Evolutionary conservation across 2,329 filamentous ascomycete species (phyloP), one percentile per base, ranked within the genome.

Genomic region (Mollisia scopiformis): DNA sequence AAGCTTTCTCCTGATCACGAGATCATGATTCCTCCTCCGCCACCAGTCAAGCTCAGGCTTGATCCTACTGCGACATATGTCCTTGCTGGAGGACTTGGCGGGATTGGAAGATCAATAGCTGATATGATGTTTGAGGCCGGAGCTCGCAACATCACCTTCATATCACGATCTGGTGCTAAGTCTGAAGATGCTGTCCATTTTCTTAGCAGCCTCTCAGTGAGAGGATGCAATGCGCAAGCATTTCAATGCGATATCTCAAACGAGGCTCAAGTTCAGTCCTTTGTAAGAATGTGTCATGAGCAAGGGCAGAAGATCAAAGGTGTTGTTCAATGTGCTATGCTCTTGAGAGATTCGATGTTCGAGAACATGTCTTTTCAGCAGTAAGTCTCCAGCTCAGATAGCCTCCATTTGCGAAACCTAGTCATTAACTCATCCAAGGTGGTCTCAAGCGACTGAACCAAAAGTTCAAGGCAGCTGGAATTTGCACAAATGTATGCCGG

Each of bases 1-100:
- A 51, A 37, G n/a, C 33, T 57, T 39, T 14, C 43, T 5, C 55
- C 30, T 8, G 28, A 39, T 27, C 41, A 57, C 46, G 6, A 49
- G 21, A 47, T 57, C 23, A 11, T 53, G 5, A 31, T 46, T 25
- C 54, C 54, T 21, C 54, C 54, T 3, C 54, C 54, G 35, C 6
- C 6, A 21, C 54, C 54, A 35, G 43, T 28, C 25, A 58, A 65
- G 27, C 28, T 57, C 13, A 51, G 28, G 8, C 33, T 57, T 39
- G 13, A 27, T 2, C 55, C 43, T 13, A 28, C 28, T 16, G 55
- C 55, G 14, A 57, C 41, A 46, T 79, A 77, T 56, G 52, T 79
- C 2, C 56, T 78, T 1, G 65, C 71, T 3, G 77, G 77, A 19
- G 77, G 76, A 2, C 67, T 78, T 27, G 77, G 77, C 21, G 76